Evolutionary conservation across 257 asterid species (phyloP).

Genomic region (Przewalskia tangutica): DNA sequence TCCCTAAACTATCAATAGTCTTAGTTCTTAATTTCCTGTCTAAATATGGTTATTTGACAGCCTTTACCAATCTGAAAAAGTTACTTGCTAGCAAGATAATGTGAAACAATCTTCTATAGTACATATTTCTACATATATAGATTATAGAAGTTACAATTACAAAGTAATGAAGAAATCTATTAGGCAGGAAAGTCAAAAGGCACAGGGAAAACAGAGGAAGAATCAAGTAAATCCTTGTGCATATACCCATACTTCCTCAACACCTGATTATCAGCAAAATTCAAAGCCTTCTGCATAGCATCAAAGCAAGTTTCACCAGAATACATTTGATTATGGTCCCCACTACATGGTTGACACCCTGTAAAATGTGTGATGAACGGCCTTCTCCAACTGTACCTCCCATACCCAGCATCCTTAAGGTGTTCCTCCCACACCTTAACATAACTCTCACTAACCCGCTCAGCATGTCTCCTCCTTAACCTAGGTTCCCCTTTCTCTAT

Average conservation of each 20-base stretch:
- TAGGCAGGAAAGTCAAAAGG: constrained; percentile 72
- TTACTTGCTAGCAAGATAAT: too few species aligned
- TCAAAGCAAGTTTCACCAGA: constrained; percentile 67
- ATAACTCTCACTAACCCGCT: constrained; percentile 55
- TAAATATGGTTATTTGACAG: too few species aligned
- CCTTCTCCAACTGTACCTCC: constrained; percentile 66
- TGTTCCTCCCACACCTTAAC: constrained; percentile 57
- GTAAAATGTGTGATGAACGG: constrained; percentile 97
- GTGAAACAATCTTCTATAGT: neutral
- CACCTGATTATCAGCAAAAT: constrained; percentile 93
- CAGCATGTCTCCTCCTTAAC: constrained; percentile 70
- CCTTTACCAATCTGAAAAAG: too few species aligned
- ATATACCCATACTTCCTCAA: constrained; percentile 62
- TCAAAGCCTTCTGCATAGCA: constrained; percentile 68
- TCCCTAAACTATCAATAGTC: too few species aligned
- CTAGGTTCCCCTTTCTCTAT: constrained; percentile 34
- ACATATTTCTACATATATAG: neutral
- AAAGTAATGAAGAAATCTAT: neutral
- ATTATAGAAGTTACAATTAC: neutral
- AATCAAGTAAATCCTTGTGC: constrained; percentile 57
- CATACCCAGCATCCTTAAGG: constrained; percentile 64
- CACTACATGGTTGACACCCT: constrained; percentile 97
- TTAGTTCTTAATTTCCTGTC: too few species aligned
- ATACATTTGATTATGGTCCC: constrained; percentile 74
- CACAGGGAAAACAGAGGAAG: constrained; percentile 52